Base-by-base conservation (phyloP, 345 rosid genomes). In the Litchi chinensis region DNA sequence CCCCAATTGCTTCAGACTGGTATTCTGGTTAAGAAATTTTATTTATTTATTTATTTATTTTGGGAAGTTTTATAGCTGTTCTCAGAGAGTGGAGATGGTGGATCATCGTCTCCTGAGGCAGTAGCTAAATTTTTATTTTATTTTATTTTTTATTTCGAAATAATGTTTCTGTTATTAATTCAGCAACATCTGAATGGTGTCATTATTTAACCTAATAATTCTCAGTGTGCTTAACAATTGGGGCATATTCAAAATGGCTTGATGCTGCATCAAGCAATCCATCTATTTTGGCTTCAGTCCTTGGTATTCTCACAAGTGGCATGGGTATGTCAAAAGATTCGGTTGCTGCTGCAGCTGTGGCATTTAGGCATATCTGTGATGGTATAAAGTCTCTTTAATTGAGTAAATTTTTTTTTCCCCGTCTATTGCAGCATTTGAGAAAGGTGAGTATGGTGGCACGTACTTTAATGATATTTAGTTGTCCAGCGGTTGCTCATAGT, bases 161-260 rank as follows among this genome's bases (percentile, higher is more conserved):
- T 74, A 62, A 26, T 71, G 70, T 50, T 26, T 70, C 68, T 59
- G 21, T 18, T 40, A 11, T 57, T 64, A 44, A 40, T 62, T 12
- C 8, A 40, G 63, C 26, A 40, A 63, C 15, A 28, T 32, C 67
- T 75, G 28, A 68, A 75, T 66, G 43, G 37, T 74, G 18, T 39
- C 60, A 74, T 85, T 9, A 78, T 39, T 64, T 67, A 40, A 6
- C 70, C 78, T 60, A 68, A 79, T 73, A 52, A 72, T 54, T 86
- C 83, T 87, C 94, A 96, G 99, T 93, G 79, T 97, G 99, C 92
- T 87, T 97, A 79, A 94, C 93, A 22, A 86, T 94, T 87, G 99
- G 99, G 79, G 98, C 96, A 76, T 94, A 94, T 82, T 97, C 99
- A 78, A 97, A 90, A 82, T 97, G 99, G 99, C 93, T 97, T 71